phyloP scores from a whole-genome alignment of 306 rosid species.

The Ormosia emarginata region DNA sequence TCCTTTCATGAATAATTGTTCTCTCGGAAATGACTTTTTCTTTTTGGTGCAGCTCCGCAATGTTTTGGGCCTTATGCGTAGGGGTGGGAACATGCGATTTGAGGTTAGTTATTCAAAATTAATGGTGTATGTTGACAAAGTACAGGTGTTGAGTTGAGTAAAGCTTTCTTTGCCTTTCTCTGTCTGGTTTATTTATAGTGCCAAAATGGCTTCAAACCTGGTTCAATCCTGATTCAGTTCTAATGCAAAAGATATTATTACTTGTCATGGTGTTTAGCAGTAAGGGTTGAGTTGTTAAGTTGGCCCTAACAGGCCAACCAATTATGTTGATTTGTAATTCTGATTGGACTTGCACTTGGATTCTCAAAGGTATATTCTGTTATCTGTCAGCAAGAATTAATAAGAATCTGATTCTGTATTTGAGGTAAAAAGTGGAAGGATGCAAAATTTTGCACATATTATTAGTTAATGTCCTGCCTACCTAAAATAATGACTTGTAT shows the following conservation, averaged over 20 bases:
- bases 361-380: neutral
- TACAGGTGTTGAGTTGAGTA: neutral
- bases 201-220: neutral
- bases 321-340: neutral
- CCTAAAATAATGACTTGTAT: neutral
- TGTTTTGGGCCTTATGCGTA: slow-evolving; percentile 78
- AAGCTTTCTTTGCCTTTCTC: neutral
- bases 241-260: neutral
- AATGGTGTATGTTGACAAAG: neutral
- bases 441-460: neutral
- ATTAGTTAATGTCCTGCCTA: neutral
- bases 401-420: neutral
- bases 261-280: neutral
- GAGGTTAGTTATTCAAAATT: slow-evolving; percentile 55
- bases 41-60: slow-evolving; percentile 63
- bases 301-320: neutral
- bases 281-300: neutral
- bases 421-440: neutral
- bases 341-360: neutral
- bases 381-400: neutral
- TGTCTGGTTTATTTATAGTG: neutral
- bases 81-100: slow-evolving; percentile 67
- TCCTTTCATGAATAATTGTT: neutral
- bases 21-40: slow-evolving; percentile 22
- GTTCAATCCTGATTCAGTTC: neutral